Conservation (phyloP, 192 early-diverging fungal genomes). For the Neocallimastix lanati region DNA sequence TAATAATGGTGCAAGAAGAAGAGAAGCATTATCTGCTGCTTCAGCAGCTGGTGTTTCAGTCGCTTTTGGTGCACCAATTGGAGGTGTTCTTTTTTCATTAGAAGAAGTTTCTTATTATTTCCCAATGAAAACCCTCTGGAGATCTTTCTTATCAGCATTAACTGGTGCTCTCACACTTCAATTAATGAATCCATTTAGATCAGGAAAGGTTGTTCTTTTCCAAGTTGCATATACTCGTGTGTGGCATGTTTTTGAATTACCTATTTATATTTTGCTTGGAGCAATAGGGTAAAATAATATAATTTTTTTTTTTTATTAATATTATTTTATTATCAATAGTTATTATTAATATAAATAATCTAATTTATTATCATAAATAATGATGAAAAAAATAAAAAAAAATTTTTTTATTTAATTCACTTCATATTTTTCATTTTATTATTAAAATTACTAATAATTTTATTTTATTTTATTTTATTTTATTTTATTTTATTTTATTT, state of each 20-base stretch:
- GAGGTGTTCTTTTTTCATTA: slow-evolving; percentile 82
- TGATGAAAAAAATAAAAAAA: too few relatives aligned
- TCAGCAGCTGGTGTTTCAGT: slow-evolving; percentile 84
- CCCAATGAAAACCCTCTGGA: slow-evolving; percentile 84
- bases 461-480: too few relatives aligned
- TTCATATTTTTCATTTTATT: too few relatives aligned
- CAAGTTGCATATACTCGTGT: slow-evolving; percentile 60
- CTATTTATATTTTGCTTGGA: slow-evolving; percentile 69
- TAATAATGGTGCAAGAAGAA: slow-evolving; percentile 66
- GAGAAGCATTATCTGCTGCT: slow-evolving; percentile 83
- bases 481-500: too few relatives aligned
- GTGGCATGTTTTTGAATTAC: slow-evolving; percentile 83
- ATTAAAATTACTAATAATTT: too few relatives aligned
- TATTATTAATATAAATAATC: too few relatives aligned
- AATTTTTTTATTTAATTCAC: too few relatives aligned
- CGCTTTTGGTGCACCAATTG: slow-evolving; percentile 92
- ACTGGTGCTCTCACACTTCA: slow-evolving; percentile 72
- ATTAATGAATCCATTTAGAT: slow-evolving; percentile 53
- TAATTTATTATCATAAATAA: too few relatives aligned
- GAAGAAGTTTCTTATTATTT: slow-evolving; percentile 65
- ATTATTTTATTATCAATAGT: too few relatives aligned
- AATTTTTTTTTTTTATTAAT: too few relatives aligned
- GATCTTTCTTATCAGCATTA: slow-evolving; percentile 85
- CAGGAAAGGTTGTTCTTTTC: slow-evolving; percentile 66
- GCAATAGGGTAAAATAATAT: slow-evolving; percentile 65